Percentiles rank a stretch among this genome's conserved stretches.
Evolutionary conservation across 2,329 filamentous ascomycete genomes (phyloP).

Genomic region (Pestalotiopsis sp.): DNA sequence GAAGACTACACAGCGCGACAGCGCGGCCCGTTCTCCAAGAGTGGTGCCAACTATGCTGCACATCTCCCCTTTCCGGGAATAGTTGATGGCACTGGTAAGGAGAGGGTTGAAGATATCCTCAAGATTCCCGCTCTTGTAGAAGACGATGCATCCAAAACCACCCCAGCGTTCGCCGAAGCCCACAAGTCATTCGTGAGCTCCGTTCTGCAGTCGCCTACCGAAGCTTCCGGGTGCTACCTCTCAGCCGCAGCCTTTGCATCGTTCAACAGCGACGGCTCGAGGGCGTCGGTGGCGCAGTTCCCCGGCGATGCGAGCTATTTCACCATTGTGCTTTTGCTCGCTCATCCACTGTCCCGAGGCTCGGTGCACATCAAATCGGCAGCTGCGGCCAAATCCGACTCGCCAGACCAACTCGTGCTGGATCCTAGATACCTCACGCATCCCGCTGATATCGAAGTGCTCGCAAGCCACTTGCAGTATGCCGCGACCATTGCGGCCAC

Average conservation of each 20-base stretch:
- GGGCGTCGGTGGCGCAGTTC: background rate
- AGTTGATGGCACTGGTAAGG: conserved; percentile 25
- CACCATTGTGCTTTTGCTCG: background rate
- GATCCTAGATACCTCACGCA: conserved; percentile 1
- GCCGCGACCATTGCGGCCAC: background rate
- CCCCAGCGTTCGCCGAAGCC: background rate
- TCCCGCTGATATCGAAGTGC: conserved; percentile 9
- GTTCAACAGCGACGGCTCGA: background rate
- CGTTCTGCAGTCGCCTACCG: background rate
- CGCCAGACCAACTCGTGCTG: background rate
- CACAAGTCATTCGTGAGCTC: conserved; percentile 5
- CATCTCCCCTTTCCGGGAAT: conserved; percentile 22
- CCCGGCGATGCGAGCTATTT: background rate
- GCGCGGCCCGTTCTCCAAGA: conserved; percentile 21
- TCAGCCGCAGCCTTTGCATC: background rate
- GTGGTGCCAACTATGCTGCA: conserved; percentile 20
- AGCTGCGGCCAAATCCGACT: background rate
- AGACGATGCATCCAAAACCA: background rate
- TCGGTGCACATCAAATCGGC: conserved; percentile 11
- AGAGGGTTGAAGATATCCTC: conserved; percentile 25
- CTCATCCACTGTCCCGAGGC: conserved; percentile 16
- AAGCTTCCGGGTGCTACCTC: conserved; percentile 5
- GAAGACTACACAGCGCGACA: conserved; percentile 20
- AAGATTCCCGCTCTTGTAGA: background rate
- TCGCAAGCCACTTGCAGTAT: conserved; percentile 12